phyloP scores from a whole-genome alignment of 139 green algal genomes.

The Chlorella sp. region DNA sequence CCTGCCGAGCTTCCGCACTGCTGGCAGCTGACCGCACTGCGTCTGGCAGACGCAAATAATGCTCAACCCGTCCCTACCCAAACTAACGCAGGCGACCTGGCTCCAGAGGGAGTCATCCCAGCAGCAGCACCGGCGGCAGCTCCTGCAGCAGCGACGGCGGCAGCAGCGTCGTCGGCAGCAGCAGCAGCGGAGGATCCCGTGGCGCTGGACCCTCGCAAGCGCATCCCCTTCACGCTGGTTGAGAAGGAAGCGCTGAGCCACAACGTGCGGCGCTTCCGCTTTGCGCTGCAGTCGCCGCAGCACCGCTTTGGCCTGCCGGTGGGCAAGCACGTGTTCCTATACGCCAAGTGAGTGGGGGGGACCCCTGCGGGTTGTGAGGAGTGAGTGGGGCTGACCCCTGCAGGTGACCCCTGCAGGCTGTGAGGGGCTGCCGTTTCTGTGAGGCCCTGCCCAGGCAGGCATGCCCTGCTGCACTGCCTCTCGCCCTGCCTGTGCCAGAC shows the following conservation, averaged over 20 bases:
- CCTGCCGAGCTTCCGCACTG: no score
- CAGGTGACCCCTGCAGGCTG: no score
- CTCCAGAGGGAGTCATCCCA: not conserved
- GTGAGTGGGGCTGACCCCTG: no score
- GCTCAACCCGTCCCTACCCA: not conserved
- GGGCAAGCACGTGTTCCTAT: slow-evolving; percentile 96
- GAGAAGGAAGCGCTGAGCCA: slow-evolving; percentile 84
- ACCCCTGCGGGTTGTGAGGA: not conserved
- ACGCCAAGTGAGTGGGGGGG: slow-evolving; percentile 58
- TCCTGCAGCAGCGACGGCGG: not conserved
- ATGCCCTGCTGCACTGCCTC: no score
- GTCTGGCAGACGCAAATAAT: not conserved
- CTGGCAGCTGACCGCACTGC: no score
- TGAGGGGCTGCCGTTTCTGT: no score
- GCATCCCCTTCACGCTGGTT: slow-evolving; percentile 78
- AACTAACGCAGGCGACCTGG: not conserved
- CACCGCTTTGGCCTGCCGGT: slow-evolving; percentile 92
- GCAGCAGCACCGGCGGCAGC: slow-evolving; percentile 21
- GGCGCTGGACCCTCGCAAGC: slow-evolving; percentile 84
- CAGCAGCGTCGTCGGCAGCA: not conserved
- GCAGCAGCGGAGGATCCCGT: slow-evolving; percentile 39
- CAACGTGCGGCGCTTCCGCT: slow-evolving; percentile 92
- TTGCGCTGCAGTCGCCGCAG: slow-evolving; percentile 86
- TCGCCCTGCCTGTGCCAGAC: no score
- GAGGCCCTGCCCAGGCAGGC: no score